A percentile compares a stretch with the other conserved stretches of the same genome.
Conservation (phyloP, 2,329 filamentous ascomycete species). For the Cadophora malorum region DNA sequence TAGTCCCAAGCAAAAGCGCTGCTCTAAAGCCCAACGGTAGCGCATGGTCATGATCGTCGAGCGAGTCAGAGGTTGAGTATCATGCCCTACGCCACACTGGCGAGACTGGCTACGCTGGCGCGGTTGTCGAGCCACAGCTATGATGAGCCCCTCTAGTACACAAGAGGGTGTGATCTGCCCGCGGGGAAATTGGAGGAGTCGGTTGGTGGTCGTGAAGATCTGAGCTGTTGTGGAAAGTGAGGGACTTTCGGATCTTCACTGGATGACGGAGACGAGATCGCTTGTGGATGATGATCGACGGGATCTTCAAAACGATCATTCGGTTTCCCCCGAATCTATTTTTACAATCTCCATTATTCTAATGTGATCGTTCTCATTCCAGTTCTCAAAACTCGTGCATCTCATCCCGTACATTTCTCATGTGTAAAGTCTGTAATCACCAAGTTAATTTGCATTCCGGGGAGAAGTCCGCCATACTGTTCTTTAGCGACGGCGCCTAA, state of each 20-base stretch:
- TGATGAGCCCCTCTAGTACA: not conserved
- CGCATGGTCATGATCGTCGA: not conserved
- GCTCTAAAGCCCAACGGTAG: no score
- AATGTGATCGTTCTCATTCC: no score
- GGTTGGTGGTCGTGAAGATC: not conserved
- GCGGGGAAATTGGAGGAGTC: slow-evolving; percentile 12
- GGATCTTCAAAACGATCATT: slow-evolving; percentile 3
- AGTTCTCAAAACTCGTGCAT: not conserved
- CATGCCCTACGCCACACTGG: slow-evolving; percentile 14
- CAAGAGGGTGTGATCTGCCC: slow-evolving; percentile 5
- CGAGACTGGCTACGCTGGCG: not conserved
- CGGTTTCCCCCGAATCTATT: not conserved
- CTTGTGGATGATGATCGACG: slow-evolving; percentile 11
- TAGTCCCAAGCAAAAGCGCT: not conserved
- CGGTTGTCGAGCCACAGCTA: slow-evolving; percentile 11
- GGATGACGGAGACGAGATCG: slow-evolving; percentile 2
- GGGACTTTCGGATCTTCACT: slow-evolving; percentile 7
- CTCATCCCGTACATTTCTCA: not conserved
- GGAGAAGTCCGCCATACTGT: not conserved
- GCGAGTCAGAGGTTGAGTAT: not conserved
- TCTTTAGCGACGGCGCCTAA: slow-evolving; percentile 1
- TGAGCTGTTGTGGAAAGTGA: not conserved
- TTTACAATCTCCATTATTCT: no score
- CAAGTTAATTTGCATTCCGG: not conserved
- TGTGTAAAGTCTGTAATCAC: not conserved